phyloP scores from a whole-genome alignment of 352 stramenopile genomes.

The Phytophthora fragariae region DNA sequence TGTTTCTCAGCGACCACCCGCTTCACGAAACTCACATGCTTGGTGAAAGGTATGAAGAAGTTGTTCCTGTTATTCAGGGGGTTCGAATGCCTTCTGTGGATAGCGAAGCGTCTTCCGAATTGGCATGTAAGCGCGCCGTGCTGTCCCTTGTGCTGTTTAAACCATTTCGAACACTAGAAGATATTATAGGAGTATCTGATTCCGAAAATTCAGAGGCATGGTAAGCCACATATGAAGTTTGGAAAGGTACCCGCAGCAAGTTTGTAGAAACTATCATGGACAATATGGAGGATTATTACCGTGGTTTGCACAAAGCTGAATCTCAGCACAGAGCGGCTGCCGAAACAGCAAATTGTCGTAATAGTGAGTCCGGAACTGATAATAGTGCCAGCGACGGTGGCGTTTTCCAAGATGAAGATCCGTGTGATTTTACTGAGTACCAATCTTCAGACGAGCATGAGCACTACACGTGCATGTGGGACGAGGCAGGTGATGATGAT shows the following conservation, averaged over 20 bases:
- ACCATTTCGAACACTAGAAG: background rate
- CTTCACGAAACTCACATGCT: background rate
- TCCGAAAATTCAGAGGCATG: background rate
- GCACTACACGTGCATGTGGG: background rate
- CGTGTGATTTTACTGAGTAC: background rate
- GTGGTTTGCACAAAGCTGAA: background rate
- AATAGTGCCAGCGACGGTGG: background rate
- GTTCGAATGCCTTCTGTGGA: constrained; percentile 1
- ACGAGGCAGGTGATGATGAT: background rate
- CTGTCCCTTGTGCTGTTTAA: background rate
- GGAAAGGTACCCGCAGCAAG: background rate
- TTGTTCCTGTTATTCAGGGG: constrained; percentile 1
- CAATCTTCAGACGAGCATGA: background rate
- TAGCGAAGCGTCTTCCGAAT: background rate
- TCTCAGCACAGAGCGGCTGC: background rate
- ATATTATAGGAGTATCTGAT: background rate
- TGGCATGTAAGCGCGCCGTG: background rate
- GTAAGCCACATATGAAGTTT: background rate
- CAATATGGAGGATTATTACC: constrained; percentile 14
- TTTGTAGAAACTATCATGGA: constrained; percentile 6
- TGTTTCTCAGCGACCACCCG: background rate
- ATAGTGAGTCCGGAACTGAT: background rate
- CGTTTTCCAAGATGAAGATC: background rate
- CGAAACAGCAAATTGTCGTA: background rate
- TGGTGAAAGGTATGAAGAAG: background rate